These are phyloP conservation scores for Conringia planisiliqua DNA, from an alignment of 345 rosid species.

Conservation along the genomic window DNA sequence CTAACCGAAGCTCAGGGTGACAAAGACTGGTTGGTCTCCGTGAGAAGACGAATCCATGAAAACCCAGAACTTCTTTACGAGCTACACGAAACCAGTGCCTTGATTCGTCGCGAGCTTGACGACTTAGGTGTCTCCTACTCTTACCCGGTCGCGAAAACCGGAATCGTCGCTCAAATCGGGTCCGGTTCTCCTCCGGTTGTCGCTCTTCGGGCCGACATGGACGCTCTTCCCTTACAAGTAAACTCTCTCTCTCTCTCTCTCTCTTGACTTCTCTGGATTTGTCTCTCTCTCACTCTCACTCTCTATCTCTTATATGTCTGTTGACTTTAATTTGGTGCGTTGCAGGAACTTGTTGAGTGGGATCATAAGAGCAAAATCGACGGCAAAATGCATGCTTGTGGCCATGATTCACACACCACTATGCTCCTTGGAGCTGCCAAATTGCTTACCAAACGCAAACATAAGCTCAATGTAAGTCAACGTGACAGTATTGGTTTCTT, in stretches of 20 bases:
- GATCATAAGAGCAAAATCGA: slow-evolving; percentile 75
- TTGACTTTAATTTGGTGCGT: not conserved
- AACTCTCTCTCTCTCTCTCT: not conserved
- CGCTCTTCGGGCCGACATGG: slow-evolving; percentile 91
- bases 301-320: not conserved
- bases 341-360: slow-evolving; percentile 82
- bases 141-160: slow-evolving; percentile 69
- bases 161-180: slow-evolving; percentile 68
- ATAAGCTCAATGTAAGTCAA: slow-evolving; percentile 49
- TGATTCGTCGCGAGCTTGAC: slow-evolving; percentile 63
- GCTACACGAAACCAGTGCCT: slow-evolving; percentile 68
- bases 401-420: slow-evolving; percentile 79
- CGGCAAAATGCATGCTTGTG: slow-evolving; percentile 87
- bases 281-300: not conserved
- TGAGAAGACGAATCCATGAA: slow-evolving; percentile 76
- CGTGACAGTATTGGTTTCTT: not conserved
- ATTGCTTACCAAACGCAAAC: slow-evolving; percentile 65
- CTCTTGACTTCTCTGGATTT: no score
- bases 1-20: slow-evolving; percentile 45
- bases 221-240: slow-evolving; percentile 64
- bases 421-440: slow-evolving; percentile 95
- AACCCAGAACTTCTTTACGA: slow-evolving; percentile 78
- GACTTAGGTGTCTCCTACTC: slow-evolving; percentile 50
- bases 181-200: slow-evolving; percentile 68
- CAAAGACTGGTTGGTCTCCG: slow-evolving; percentile 56